Base-by-base conservation (phyloP, 306 rosid species). In the Dryas octopetala region DNA sequence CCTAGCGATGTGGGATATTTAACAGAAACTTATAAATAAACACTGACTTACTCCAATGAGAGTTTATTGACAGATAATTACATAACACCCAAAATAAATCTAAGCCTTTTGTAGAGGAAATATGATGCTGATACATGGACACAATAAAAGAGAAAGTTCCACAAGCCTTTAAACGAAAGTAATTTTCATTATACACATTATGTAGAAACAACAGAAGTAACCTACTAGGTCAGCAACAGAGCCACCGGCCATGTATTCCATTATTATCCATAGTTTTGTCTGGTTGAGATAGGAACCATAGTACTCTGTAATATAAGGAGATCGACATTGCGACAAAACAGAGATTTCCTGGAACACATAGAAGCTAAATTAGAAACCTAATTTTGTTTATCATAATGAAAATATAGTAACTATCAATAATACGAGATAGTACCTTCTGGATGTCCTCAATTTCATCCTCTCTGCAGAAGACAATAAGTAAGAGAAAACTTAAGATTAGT, bases 171-270 rank as follows among this genome's bases (percentile, higher is more conserved):
- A 66, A 58, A 61, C 47, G 63, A 57, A 59, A 73, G 26, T 45
- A 64, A 79, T 43, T 74, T 81, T 69, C 80, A 78, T 4, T 73
- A 63, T 79, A n/a, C 60, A 68, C 68, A 79, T 67, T 45, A 83
- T 46, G 77, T 44, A 80, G 70, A 82, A 80, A 73, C 76, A 85
- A 79, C 49, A 82, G 79, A 83, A 84, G 93, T 86, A 84, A 86
- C 97, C 76, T 89, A 96, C 99, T 83, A 96, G 89, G 83, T 96
- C 99, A 82, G 99, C 99, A 77, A 96, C 98, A 63, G 99, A 96
- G 74, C 99, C 98, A 19, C 99, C 98, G 57, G 98, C 99, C 99
- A 96, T 96, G 87, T 92, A 96, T 75, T 96, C 99, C 99, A 96
- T 96, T 84, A 96, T 92, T 79, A 96, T 96, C 99, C 99, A 92